Evolutionary conservation across 202 grass and related monocot genomes (phyloP), one percentile per base, ranked within the genome.

Genomic region (Elaeis oleifera): DNA sequence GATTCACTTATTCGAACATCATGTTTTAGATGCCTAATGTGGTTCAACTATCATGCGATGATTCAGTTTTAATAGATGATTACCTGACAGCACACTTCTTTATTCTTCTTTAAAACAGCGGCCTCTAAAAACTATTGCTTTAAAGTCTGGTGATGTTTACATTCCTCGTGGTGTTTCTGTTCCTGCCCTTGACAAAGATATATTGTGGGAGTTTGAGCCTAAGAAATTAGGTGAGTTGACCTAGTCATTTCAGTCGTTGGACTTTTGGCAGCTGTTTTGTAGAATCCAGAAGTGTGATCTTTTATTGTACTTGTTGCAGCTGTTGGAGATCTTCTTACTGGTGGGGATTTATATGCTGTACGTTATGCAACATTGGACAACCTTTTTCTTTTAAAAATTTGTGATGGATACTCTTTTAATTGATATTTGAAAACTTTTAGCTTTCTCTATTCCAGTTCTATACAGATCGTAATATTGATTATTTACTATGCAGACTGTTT

Each of bases 101-200:
- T 14, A 65, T 13, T 68, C 70, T 13, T 68, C 73, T 64, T 23
- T 20, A 56, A 69, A 78, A 49, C 66, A 99, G 94, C 84, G 94
- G 1, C 94, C 88, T 28, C 56, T 99, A 58, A 99, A 84, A 89
- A 99, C 94, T 51, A 99, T 99, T 69, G 88, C 94, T 63, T 75
- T 92, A 18, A 99, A 99, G 69, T 92, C 94, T 0, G 85, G 94
- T 73, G 88, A 99, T 74, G 88, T 99, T 60, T 92, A 99, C 67
- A 99, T 99, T 58, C 94, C 94, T 8, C 88, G 88, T 70, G 94
- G 94, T 69, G 94, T 99, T 67, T 82, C 94, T 53, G 88, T 99
- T 27, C 88, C 94, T 75, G 88, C 94, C 71, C 88, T 99, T 72
- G 94, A 99, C 71, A 99, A 99, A 82, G 94, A 99, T 80, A 14